A percentile compares a stretch with the other conserved stretches of the same genome.
Evolutionary conservation across 2,329 filamentous ascomycete genomes (phyloP).

Genomic region (Sporothrix euskadiensis): DNA sequence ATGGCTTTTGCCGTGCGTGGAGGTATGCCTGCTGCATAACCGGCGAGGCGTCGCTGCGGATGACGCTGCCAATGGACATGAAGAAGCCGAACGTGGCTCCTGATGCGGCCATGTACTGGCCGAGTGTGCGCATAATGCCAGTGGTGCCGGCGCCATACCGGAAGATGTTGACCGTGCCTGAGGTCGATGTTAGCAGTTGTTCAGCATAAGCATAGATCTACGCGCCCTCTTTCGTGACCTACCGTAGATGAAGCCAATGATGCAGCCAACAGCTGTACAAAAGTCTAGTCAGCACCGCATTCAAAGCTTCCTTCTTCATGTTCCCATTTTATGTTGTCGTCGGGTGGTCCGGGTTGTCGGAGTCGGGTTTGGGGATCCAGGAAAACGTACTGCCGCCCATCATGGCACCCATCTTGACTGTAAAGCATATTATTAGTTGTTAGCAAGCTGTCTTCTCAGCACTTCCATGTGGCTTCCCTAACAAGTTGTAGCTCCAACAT

Average conservation of each 20-base stretch:
- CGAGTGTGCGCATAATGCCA: constrained; percentile 88
- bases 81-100: constrained; percentile 97
- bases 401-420: constrained; percentile 97
- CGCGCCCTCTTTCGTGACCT: constrained; percentile 30
- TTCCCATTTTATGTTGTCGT: neutral
- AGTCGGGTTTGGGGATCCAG: neutral
- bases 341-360: neutral
- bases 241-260: constrained; percentile 99
- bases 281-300: constrained; percentile 38
- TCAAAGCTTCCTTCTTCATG: neutral
- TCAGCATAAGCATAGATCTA: too few relatives aligned
- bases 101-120: constrained; percentile 95
- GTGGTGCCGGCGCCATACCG: constrained; percentile 91
- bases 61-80: constrained; percentile 98
- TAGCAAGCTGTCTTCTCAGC: constrained; percentile 32
- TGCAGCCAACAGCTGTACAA: constrained; percentile 78
- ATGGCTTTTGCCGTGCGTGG: constrained; percentile 70
- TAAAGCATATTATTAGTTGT: constrained; percentile 38
- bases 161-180: constrained; percentile 91
- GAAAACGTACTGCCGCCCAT: constrained; percentile 88
- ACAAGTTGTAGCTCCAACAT: constrained; percentile 34
- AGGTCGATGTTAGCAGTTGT: neutral
- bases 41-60: constrained; percentile 78
- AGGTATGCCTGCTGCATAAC: constrained; percentile 74
- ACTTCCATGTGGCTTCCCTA: neutral